Evolutionary conservation across 2,329 filamentous ascomycete genomes (phyloP).

Genomic region (Orbilia quercus): DNA sequence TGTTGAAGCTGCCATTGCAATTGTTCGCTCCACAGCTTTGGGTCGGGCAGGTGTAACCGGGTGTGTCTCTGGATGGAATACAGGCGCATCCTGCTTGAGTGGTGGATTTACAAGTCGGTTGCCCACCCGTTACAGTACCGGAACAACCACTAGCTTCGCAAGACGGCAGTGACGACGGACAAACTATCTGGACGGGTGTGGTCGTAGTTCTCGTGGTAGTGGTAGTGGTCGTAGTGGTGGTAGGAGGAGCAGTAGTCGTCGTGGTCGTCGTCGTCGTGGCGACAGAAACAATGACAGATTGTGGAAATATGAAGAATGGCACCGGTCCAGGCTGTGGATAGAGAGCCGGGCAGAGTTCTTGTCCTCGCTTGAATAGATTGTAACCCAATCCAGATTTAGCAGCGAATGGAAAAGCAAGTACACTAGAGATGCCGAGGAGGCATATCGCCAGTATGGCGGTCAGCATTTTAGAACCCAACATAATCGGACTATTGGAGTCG

Average conservation of each 20-base stretch:
- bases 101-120: constrained; percentile 36
- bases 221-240: neutral
- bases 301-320: constrained; percentile 32
- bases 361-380: constrained; percentile 28
- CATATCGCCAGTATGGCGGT: constrained; percentile 2
- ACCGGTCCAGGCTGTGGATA: constrained; percentile 32
- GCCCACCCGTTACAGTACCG: constrained; percentile 19
- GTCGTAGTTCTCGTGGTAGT: constrained; percentile 14
- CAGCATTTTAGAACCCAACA: neutral
- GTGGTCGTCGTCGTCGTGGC: constrained; percentile 2
- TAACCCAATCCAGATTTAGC: neutral
- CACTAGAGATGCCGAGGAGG: constrained; percentile 13
- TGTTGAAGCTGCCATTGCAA: constrained; percentile 34
- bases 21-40: constrained; percentile 19
- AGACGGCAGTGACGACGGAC: constrained; percentile 9
- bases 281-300: constrained; percentile 24
- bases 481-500: neutral
- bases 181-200: constrained; percentile 5
- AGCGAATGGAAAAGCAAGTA: constrained; percentile 11
- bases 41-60: constrained; percentile 14
- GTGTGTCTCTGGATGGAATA: constrained; percentile 25
- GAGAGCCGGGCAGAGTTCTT: constrained; percentile 31
- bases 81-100: constrained; percentile 19
- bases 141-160: constrained; percentile 25
- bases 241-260: constrained; percentile 4